Conservation (phyloP, 495 filamentous ascomycete genomes). For the Trichocladium uniseriatum region DNA sequence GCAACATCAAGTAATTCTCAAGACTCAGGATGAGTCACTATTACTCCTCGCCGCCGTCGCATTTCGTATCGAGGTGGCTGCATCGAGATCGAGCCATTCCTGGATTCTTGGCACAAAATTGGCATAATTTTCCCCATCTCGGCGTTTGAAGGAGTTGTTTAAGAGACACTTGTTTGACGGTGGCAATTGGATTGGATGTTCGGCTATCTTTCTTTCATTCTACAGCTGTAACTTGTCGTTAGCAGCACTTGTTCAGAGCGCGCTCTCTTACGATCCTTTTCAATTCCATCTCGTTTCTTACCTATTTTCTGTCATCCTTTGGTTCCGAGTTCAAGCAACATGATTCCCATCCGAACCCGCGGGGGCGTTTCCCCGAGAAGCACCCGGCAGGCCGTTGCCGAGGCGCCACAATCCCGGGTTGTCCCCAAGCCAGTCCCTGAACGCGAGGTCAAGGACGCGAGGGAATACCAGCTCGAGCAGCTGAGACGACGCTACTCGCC, state of each 20-base stretch:
- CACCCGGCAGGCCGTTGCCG: constrained; percentile 32
- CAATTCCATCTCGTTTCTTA: too few species aligned
- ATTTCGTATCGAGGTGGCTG: too few species aligned
- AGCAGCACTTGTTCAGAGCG: background rate
- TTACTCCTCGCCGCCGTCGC: too few species aligned
- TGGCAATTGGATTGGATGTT: too few species aligned
- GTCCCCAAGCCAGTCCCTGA: constrained; percentile 57
- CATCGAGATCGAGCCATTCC: too few species aligned
- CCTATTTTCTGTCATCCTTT: too few species aligned
- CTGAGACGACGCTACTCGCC: constrained; percentile 62
- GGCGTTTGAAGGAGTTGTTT: too few species aligned
- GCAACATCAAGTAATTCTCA: background rate
- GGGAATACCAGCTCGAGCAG: constrained; percentile 70
- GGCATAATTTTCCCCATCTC: too few species aligned
- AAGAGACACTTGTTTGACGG: too few species aligned
- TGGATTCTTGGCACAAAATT: too few species aligned
- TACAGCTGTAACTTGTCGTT: background rate
- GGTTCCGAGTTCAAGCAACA: background rate
- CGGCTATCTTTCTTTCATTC: background rate
- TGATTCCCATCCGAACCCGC: constrained; percentile 22
- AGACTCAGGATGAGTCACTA: background rate
- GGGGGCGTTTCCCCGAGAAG: constrained; percentile 7
- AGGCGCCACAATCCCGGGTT: constrained; percentile 37
- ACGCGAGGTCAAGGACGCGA: constrained; percentile 55
- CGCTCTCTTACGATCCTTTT: too few species aligned